Percentiles rank a stretch among this genome's conserved stretches.
Conservation (phyloP, 108 stramenopile genomes). For the Skeletonema potamos region DNA sequence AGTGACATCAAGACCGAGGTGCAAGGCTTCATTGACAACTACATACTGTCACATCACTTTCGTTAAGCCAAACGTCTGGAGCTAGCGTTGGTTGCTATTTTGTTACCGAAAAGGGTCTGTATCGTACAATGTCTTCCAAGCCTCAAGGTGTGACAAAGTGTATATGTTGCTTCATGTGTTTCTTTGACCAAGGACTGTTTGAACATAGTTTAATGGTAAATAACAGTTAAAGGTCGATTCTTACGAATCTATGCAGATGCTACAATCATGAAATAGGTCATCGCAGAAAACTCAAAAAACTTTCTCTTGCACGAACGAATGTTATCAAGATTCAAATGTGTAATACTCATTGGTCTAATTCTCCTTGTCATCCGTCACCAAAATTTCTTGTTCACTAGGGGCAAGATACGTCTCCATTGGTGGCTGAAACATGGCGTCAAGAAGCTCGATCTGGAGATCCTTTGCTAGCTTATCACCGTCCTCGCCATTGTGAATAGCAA, state of each 20-base stretch:
- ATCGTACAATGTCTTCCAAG: too few relatives aligned
- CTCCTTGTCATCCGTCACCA: background rate
- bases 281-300: background rate
- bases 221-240: background rate
- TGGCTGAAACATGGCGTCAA: slow-evolving; percentile 48
- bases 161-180: too few relatives aligned
- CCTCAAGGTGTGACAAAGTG: too few relatives aligned
- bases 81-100: too few relatives aligned
- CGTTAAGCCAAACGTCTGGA: background rate
- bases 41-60: background rate
- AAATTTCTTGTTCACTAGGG: background rate
- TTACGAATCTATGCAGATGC: background rate
- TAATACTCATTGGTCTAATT: background rate
- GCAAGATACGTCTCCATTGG: slow-evolving; percentile 54
- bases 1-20: background rate
- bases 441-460: slow-evolving; percentile 66
- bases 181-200: too few relatives aligned
- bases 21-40: background rate
- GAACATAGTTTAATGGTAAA: too few relatives aligned
- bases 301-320: background rate
- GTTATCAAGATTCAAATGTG: background rate
- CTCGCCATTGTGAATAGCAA: slow-evolving; percentile 61
- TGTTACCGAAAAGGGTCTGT: background rate
- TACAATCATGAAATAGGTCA: background rate
- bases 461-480: slow-evolving; percentile 46